Percentiles rank a stretch among this genome's conserved stretches.
These are phyloP conservation scores for Irpex lacteus DNA, from an alignment of 1,284 basidiomycete genomes.

Conservation along the genomic window DNA sequence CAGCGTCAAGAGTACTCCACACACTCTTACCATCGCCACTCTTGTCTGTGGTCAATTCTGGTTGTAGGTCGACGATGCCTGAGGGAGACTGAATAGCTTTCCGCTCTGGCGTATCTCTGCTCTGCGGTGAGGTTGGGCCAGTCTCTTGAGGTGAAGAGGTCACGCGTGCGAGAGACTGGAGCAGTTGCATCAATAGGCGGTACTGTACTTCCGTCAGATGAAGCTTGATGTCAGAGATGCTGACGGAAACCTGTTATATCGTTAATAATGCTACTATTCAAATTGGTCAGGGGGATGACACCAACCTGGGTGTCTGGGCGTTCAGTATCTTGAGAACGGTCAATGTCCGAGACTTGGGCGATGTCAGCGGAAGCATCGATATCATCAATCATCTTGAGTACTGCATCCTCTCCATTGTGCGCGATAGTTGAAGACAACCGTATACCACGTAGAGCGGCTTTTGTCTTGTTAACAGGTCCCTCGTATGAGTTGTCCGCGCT, in stretches of 20 bases:
- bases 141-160: constrained; percentile 19
- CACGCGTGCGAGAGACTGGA: constrained; percentile 69
- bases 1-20: constrained; percentile 76
- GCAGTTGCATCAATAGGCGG: constrained; percentile 68
- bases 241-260: constrained; percentile 57
- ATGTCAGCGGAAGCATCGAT: constrained; percentile 79
- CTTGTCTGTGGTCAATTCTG: constrained; percentile 45
- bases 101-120: constrained; percentile 1
- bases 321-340: constrained; percentile 46
- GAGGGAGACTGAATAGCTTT: not conserved
- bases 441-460: constrained; percentile 84
- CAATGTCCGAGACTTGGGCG: constrained; percentile 55
- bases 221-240: constrained; percentile 89
- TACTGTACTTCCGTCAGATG: constrained; percentile 93
- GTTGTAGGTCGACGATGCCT: constrained; percentile 46
- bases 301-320: constrained; percentile 72
- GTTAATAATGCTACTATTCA: not conserved
- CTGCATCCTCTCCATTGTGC: constrained; percentile 44
- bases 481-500: constrained; percentile 80
- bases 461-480: constrained; percentile 58
- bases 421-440: constrained; percentile 76
- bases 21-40: constrained; percentile 27
- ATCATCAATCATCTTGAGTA: constrained; percentile 90
- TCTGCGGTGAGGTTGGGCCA: not conserved
- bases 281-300: not conserved